These are phyloP conservation scores for Taphrina deformans DNA, from an alignment of 1,139 yeast species.

Conservation along the genomic window DNA sequence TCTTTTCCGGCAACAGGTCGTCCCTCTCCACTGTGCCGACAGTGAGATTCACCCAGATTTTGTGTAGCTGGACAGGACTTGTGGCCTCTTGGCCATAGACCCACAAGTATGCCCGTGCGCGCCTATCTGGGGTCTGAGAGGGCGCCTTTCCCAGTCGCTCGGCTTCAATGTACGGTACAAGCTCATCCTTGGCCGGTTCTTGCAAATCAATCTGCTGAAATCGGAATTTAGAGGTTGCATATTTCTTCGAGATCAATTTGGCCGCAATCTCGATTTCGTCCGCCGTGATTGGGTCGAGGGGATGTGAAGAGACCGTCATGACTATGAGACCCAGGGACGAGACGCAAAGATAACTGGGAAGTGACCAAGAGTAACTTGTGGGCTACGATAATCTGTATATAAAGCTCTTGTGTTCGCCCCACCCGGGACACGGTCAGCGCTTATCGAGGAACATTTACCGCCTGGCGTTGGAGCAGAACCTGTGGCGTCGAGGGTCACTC, in stretches of 20 bases:
- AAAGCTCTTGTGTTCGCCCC: too few species aligned
- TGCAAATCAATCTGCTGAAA: slow-evolving; percentile 69
- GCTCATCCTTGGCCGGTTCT: slow-evolving; percentile 66
- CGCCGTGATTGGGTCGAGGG: slow-evolving; percentile 68
- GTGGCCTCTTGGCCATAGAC: slow-evolving; percentile 4
- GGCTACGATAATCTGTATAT: too few species aligned
- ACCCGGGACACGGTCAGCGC: too few species aligned
- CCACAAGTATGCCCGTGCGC: slow-evolving; percentile 11
- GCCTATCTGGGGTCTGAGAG: not conserved
- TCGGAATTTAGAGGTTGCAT: slow-evolving; percentile 43
- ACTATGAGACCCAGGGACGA: too few species aligned
- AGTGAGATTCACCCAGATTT: slow-evolving; percentile 12
- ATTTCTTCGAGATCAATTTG: slow-evolving; percentile 28
- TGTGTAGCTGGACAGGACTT: slow-evolving; percentile 9
- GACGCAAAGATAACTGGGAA: too few species aligned
- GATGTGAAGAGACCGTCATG: slow-evolving; percentile 49
- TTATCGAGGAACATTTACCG: too few species aligned
- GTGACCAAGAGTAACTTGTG: too few species aligned
- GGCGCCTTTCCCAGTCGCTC: slow-evolving; percentile 7
- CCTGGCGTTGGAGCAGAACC: too few species aligned
- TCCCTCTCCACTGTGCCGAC: not conserved
- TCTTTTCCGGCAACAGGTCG: slow-evolving; percentile 46
- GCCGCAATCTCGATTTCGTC: slow-evolving; percentile 56
- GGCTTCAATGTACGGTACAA: slow-evolving; percentile 60
- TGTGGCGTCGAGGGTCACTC: too few species aligned